Percentiles rank a stretch among this genome's conserved stretches.
Conservation (phyloP, 495 filamentous ascomycete species). For the Hypoxylon fragiforme region DNA sequence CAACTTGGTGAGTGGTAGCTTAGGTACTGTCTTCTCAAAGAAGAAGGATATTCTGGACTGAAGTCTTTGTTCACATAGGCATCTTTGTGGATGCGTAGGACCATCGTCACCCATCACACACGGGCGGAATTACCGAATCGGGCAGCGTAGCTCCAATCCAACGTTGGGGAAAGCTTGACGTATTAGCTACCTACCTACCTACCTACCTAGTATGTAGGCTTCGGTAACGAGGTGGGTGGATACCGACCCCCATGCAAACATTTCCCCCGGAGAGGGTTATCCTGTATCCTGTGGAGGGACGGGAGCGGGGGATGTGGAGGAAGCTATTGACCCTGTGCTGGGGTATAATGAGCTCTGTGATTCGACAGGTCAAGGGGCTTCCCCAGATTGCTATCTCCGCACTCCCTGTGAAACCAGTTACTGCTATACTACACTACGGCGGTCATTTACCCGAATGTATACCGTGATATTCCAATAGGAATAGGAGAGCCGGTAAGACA, state of each 20-base stretch:
- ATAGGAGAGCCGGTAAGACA: neutral
- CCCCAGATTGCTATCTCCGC: neutral
- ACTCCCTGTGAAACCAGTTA: neutral
- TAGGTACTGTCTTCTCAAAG: too few relatives aligned
- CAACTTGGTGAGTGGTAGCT: too few relatives aligned
- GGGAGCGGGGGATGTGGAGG: neutral
- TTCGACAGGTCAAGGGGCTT: neutral
- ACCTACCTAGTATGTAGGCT: too few relatives aligned
- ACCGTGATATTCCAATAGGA: neutral
- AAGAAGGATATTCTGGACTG: too few relatives aligned
- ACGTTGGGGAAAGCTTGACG: neutral
- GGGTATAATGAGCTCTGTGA: neutral
- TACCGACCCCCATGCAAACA: neutral
- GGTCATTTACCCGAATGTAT: neutral
- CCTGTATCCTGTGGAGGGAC: too few relatives aligned
- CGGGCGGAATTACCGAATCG: neutral
- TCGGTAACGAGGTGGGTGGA: neutral
- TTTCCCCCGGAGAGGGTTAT: neutral
- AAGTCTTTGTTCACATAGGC: too few relatives aligned
- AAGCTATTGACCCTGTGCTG: neutral
- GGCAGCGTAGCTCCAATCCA: neutral
- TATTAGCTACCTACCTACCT: too few relatives aligned
- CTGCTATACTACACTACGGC: neutral
- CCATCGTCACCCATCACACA: neutral
- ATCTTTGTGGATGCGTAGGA: neutral